Evolutionary conservation across 257 asterid genomes (phyloP).

Genomic region (Orobanche coerulescens): DNA sequence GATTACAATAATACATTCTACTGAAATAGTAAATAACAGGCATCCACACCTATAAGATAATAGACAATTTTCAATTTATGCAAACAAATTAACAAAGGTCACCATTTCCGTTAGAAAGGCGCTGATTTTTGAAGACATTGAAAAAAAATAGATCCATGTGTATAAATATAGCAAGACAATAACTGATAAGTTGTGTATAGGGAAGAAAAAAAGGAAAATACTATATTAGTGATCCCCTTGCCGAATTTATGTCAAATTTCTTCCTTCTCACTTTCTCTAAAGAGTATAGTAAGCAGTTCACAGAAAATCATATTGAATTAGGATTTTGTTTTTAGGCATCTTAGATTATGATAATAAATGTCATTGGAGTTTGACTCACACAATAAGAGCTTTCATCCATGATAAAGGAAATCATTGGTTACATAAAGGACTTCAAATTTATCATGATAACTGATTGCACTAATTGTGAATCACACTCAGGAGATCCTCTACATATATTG

Average conservation of each 20-base stretch:
- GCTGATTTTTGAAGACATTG: not conserved
- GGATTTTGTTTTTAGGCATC: not conserved
- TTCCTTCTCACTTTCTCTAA: not conserved
- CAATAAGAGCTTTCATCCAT: not conserved
- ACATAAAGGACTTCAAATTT: not conserved
- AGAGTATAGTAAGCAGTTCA: not conserved
- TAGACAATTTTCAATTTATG: not conserved
- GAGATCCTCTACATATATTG: not conserved
- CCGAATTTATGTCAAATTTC: not conserved
- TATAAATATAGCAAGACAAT: not conserved
- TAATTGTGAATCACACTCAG: not conserved
- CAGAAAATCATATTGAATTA: not conserved
- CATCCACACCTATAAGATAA: not conserved
- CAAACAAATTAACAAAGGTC: not conserved
- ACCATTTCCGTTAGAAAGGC: not conserved
- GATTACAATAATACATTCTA: not conserved
- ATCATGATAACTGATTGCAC: not conserved
- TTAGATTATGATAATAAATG: constrained; percentile 1
- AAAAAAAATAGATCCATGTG: not conserved
- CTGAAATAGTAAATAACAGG: not conserved
- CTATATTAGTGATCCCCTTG: not conserved
- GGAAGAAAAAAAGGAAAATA: not conserved
- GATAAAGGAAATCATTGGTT: not conserved
- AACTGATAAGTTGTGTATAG: not conserved
- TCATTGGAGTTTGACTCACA: not conserved